Evolutionary conservation across 169 alveolate genomes (phyloP), one percentile per base, ranked within the genome.

Genomic region (Eimeria tenella): DNA sequence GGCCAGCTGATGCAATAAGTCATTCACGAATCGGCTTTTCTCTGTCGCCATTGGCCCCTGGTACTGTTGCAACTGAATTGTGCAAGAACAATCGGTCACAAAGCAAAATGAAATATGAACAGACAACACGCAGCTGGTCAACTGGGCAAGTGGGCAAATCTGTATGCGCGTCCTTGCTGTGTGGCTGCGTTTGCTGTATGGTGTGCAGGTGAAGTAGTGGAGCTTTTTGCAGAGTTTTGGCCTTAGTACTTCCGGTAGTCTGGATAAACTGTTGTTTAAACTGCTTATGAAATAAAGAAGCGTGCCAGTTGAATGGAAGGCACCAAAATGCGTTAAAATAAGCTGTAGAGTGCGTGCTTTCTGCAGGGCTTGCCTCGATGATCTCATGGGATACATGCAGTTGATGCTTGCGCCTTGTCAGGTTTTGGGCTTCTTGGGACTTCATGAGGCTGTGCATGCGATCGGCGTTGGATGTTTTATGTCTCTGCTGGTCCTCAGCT

Each of bases 371-470:
- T 17, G 62, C 92, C 92, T 84, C 92, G 25, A 84, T 84, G 25
- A 84, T 84, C 62, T 84, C 92, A n/a, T 84, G 77, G 15, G 81
- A 56, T 3, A 63, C 92, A 25, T 84, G 79, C 63, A 84, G 63
- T 79, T 84, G 92, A 10, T 84, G 92, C 92, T 73, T 84, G 75
- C 31, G 81, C 23, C 60, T 70, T 49, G 81, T 19, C n/a, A 73
- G 31, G 11, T 63, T 63, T 0, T 31, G 7, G 25, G 81, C 79
- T 31, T 60, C 92, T 55, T 84, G 81, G 60, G 92, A 60, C 79
- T 84, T 84, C 60, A 79, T 25, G 13, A 62, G 92, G 92, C 92
- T 84, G 4, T 62, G 92, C 11, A 84, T 42, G 58, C 92, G 92
- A 23, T 84, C 81, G 10, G 19, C 50, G 19, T 84, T 49, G 31